Base-by-base conservation (phyloP, 768 basidiomycete species). In the Boletus bicolor region DNA sequence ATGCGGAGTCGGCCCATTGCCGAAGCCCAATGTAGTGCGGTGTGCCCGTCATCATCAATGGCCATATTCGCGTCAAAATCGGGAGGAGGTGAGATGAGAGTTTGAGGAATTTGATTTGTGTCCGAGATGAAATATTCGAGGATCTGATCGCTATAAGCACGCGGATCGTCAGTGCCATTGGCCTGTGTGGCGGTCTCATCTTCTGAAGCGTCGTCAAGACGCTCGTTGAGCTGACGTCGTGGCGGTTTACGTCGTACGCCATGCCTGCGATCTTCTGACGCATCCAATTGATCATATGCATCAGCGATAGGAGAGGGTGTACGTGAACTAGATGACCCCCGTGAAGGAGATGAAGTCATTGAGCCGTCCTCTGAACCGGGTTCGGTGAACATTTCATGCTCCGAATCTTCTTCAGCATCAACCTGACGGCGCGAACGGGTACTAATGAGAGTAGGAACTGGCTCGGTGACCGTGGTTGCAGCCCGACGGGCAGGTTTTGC, bases 71-170 rank as follows among this genome's bases (percentile, higher is more conserved):
- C 86, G 70, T 98, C 93, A 69, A 97, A 95, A 72, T 97, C 91
- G 39, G 82, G 67, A 6, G 96, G 94, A 15, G 94, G 97, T 39
- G 81, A 81, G 57, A 96, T 86, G 62, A 99, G 85, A 54, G 97
- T 77, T 24, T 83, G 79, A 9, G 97, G 97, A 32, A 95, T 85
- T 67, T 93, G 89, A 58, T 90, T 89, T 39, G 93, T 91, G 73
- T 99, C 97, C 44, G 96, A 96, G 62, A 99, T 93, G 72, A 98
- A 99, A 75, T 97, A 98, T 75, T 98, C 96, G 63, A 99, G 79
- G 56, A 99, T 93, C 69, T 93, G 91, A 73, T 98, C 95, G 36
- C 88, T 93, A 67, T 98, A 98, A n/a, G 82, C 77, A 41, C 86
- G 79, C 32, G 82, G 75, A 59, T 87, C 86, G 47, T 72, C 72